Conservation (phyloP, 116 monocot species). For the Dioscorea cayenensis region DNA sequence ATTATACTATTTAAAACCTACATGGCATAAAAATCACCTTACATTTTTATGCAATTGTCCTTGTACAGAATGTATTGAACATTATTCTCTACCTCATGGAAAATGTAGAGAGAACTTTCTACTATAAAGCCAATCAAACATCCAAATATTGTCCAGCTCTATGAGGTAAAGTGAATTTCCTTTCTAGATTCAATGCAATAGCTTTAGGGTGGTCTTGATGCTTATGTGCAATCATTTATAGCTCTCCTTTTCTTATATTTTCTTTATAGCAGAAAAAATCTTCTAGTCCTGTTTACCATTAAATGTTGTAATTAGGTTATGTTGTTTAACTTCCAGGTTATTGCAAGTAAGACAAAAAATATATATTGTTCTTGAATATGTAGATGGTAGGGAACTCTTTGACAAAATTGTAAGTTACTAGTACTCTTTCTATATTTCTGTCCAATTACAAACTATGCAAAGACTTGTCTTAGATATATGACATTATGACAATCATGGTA, state of each 20-base stretch:
- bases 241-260: background rate
- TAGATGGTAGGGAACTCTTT: conserved; percentile 62
- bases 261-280: background rate
- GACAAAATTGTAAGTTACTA: conserved; percentile 52
- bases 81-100: conserved; percentile 1
- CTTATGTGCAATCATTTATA: no score
- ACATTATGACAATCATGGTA: no score
- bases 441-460: background rate
- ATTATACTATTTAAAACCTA: background rate
- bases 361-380: conserved; percentile 60
- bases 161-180: conserved; percentile 47
- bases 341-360: no score
- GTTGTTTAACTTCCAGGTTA: no score
- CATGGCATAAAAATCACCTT: background rate
- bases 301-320: no score
- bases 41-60: background rate
- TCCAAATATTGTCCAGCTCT: conserved; percentile 70
- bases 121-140: conserved; percentile 86
- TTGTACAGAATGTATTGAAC: background rate
- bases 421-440: background rate
- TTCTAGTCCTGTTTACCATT: background rate
- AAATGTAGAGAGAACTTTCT: conserved; percentile 83
- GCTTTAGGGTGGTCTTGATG: no score
- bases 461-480: no score
- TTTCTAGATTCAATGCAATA: background rate